Conservation (phyloP, 1,284 basidiomycete genomes). For the Trichosporon inkin region DNA sequence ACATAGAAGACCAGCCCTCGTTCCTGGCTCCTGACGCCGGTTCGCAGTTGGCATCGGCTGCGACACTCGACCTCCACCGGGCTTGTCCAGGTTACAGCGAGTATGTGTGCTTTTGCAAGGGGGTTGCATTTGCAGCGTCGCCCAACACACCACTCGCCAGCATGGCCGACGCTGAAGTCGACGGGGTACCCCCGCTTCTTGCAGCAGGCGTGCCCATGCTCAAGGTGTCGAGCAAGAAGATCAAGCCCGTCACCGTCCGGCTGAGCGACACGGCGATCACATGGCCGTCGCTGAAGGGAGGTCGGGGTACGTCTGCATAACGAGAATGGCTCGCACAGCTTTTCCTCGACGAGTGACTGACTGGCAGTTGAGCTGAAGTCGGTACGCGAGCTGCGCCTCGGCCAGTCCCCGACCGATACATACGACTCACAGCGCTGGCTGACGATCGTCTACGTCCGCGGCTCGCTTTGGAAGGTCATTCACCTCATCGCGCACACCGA, state of each 20-base stretch:
- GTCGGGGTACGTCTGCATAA: conserved; percentile 60
- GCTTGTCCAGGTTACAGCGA: background rate
- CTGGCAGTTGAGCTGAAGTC: conserved; percentile 74
- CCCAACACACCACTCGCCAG: background rate
- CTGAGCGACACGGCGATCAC: conserved; percentile 73
- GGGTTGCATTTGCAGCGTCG: background rate
- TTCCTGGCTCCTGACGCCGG: background rate
- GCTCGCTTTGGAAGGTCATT: conserved; percentile 80
- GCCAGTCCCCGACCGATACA: conserved; percentile 60
- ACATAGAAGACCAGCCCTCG: background rate
- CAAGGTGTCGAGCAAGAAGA: conserved; percentile 81
- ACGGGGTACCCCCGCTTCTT: conserved; percentile 22
- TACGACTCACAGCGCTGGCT: conserved; percentile 53
- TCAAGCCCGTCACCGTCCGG: conserved; percentile 68
- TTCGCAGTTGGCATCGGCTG: background rate
- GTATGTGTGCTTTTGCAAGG: background rate
- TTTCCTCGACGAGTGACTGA: background rate
- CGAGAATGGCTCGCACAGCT: background rate
- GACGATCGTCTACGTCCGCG: conserved; percentile 53
- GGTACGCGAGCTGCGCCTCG: conserved; percentile 86
- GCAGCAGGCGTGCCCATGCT: conserved; percentile 65
- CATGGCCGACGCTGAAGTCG: background rate
- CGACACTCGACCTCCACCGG: background rate
- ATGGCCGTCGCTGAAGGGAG: conserved; percentile 75
- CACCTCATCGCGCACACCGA: conserved; percentile 76